Conservation (phyloP, 345 rosid genomes). For the Salix purpurea region DNA sequence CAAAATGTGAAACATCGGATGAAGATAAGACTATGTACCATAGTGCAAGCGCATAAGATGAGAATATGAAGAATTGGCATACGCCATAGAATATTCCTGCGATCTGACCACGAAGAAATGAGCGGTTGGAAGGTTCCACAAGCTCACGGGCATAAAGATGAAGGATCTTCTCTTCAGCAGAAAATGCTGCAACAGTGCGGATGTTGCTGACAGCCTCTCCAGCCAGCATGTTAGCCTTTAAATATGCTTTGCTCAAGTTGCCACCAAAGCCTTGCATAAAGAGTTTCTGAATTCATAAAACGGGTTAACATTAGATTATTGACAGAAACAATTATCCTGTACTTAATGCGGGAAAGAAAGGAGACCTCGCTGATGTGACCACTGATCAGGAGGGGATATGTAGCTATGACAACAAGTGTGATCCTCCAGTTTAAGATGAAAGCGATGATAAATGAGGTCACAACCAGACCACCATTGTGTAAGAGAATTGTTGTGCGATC, state of each 20-base stretch:
- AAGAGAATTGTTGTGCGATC: constrained; percentile 65
- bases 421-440: constrained; percentile 85
- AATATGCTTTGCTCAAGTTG: constrained; percentile 71
- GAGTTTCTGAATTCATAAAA: constrained; percentile 49
- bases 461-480: constrained; percentile 63
- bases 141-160: constrained; percentile 66
- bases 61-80: constrained; percentile 86
- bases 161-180: constrained; percentile 70
- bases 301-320: not conserved
- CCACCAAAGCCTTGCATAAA: constrained; percentile 90
- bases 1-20: not conserved
- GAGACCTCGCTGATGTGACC: constrained; percentile 85
- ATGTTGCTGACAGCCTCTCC: constrained; percentile 81
- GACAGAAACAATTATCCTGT: not conserved
- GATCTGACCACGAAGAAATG: constrained; percentile 71
- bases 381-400: constrained; percentile 65
- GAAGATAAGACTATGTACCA: constrained; percentile 43
- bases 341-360: not conserved
- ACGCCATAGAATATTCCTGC: constrained; percentile 75
- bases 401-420: constrained; percentile 70
- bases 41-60: constrained; percentile 77
- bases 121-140: constrained; percentile 55
- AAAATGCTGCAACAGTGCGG: constrained; percentile 79
- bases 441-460: constrained; percentile 59
- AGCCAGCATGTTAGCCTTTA: constrained; percentile 77